Evolutionary conservation across 1,284 basidiomycete genomes (phyloP), one percentile per base, ranked within the genome.

Genomic region (Blastosporella zonata): DNA sequence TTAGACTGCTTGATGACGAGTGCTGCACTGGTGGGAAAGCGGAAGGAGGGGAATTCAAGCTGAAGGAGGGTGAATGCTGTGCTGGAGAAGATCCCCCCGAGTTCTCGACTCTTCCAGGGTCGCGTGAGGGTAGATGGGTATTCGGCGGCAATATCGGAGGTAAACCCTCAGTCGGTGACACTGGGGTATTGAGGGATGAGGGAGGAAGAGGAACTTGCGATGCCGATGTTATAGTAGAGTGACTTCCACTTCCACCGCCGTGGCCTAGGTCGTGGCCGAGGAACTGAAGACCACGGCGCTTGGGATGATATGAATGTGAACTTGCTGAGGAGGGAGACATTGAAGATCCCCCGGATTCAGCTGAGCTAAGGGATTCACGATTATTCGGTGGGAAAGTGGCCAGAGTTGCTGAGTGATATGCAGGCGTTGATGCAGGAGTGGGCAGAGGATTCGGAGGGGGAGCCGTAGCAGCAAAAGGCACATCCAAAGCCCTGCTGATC

Each of bases 131-230:
- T 7, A 54, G 27, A 40, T 57, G 55, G 42, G 54, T 54, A 47
- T 43, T 21, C 13, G 64, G 61, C 28, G 61, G 59, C 0, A 65
- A 62, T 7, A 66, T 59, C 8, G 57, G 31, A 27, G 46, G 57
- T 44, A 39, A 56, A 15, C 39, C 48, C 15, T 47, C 35, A 8
- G 49, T 42, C 8, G 53, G 29, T 12, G 46, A 43, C 23, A 43
- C 39, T 27, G 47, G 53, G 13, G 49, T 56, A 39, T 36, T 50
- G 22, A 39, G 47, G 21, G 48, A 36, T 21, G 55, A 55, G 36
- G 39, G 37, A 27, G 47, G 47, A 38, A 54, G 49, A 35, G 54
- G 50, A 35, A 47, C 27, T 36, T 50, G 49, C 6, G 49, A 33
- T 13, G 54, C 27, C n/a, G 57, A 51, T 25, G 51, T 57, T 27